phyloP scores from a whole-genome alignment of 1,139 yeast genomes.

The Geotrichum reessii region DNA sequence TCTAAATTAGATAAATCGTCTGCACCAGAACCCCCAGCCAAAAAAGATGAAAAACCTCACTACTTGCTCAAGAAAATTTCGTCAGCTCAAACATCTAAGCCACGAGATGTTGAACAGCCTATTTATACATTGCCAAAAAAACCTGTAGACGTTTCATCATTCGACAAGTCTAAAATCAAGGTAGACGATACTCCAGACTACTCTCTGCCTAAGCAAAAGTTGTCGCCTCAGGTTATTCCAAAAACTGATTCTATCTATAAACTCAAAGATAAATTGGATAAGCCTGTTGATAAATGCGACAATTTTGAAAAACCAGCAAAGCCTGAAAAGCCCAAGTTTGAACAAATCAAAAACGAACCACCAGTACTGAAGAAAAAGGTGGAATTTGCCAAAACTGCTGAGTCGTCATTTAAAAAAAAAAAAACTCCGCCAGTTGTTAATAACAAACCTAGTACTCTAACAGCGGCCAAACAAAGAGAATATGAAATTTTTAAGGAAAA shows the following conservation, averaged over 20 bases:
- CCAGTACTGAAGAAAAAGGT: background rate
- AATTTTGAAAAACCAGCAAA: background rate
- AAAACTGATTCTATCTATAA: background rate
- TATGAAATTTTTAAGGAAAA: constrained; percentile 3
- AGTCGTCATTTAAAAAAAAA: background rate
- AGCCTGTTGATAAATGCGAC: background rate
- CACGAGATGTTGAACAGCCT: background rate
- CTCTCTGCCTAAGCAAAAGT: constrained; percentile 6
- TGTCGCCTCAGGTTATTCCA: background rate
- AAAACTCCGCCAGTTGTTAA: constrained; percentile 19
- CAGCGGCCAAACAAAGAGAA: constrained; percentile 5
- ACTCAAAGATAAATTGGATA: background rate
- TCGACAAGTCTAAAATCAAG: background rate
- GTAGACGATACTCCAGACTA: constrained; percentile 2
- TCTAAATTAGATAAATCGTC: background rate
- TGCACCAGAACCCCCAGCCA: background rate
- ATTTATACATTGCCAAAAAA: constrained; percentile 11
- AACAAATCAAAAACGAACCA: background rate
- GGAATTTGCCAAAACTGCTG: background rate
- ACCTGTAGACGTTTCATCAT: background rate
- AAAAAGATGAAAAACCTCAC: background rate
- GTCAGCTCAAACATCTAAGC: background rate
- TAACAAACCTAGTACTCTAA: constrained; percentile 20
- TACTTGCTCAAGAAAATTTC: constrained; percentile 3
- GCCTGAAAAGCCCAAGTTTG: background rate